phyloP scores from a whole-genome alignment of 768 basidiomycete genomes.

The Ramaria sp. region DNA sequence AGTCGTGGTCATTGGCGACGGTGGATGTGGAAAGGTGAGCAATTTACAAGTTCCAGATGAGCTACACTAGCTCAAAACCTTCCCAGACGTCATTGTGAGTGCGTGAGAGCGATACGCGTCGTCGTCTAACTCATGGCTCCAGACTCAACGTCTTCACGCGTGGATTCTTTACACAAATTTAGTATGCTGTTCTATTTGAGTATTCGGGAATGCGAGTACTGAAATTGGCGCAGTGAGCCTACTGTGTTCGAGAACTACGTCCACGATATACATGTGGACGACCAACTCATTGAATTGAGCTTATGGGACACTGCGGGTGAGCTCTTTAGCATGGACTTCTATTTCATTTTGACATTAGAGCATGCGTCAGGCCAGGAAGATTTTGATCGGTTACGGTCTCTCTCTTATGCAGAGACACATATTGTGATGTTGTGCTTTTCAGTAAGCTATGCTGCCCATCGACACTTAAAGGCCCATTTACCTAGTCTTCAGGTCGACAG shows the following conservation, averaged over 20 bases:
- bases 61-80: conserved; percentile 9
- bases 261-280: conserved; percentile 80
- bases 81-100: conserved; percentile 8
- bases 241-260: conserved; percentile 98
- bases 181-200: conserved; percentile 38
- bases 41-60: background rate
- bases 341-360: conserved; percentile 23
- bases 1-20: conserved; percentile 91
- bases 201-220: background rate
- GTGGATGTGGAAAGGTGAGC: conserved; percentile 72
- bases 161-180: conserved; percentile 91
- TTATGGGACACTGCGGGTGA: conserved; percentile 96
- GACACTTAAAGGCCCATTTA: background rate
- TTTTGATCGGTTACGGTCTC: conserved; percentile 84
- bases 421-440: conserved; percentile 96
- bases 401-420: conserved; percentile 96
- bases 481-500: conserved; percentile 63
- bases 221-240: conserved; percentile 48
- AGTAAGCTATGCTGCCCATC: conserved; percentile 30
- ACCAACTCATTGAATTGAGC: conserved; percentile 80
- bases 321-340: conserved; percentile 14
- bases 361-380: conserved; percentile 74
- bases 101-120: conserved; percentile 10
- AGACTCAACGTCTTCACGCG: conserved; percentile 80
- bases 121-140: conserved; percentile 21